These are phyloP conservation scores for Sporothrix globosa DNA, from an alignment of 2,329 filamentous ascomycete genomes.

Conservation along the genomic window DNA sequence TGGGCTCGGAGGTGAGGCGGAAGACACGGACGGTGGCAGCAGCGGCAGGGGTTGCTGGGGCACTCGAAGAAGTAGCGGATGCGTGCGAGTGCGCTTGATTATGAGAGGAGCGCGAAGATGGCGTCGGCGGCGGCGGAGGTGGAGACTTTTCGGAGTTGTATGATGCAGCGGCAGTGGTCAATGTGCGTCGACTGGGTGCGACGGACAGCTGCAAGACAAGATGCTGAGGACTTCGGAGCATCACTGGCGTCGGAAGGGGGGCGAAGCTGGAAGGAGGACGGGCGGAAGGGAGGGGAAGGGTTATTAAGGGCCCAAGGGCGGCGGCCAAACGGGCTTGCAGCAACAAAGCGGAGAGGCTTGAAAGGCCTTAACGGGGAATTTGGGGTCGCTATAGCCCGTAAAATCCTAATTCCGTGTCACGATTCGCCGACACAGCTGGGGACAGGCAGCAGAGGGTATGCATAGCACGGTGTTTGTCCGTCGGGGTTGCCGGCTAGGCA, in stretches of 20 bases:
- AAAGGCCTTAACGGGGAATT: background rate
- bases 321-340: background rate
- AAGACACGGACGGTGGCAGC: slow-evolving; percentile 32
- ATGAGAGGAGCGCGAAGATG: background rate
- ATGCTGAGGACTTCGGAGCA: slow-evolving; percentile 36
- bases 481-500: slow-evolving; percentile 29
- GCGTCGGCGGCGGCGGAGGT: slow-evolving; percentile 15
- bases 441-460: slow-evolving; percentile 30
- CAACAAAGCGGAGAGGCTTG: background rate
- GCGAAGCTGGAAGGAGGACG: background rate
- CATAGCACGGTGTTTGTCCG: slow-evolving; percentile 31
- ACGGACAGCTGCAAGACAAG: slow-evolving; percentile 37
- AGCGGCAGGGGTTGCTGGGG: background rate
- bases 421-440: slow-evolving; percentile 30
- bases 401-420: slow-evolving; percentile 33
- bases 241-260: slow-evolving; percentile 27
- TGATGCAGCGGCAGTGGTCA: slow-evolving; percentile 35
- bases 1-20: slow-evolving; percentile 32
- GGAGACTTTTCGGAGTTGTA: slow-evolving; percentile 32
- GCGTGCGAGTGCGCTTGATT: background rate
- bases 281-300: background rate
- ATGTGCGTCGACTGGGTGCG: slow-evolving; percentile 35
- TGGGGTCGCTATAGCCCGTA: slow-evolving; percentile 20
- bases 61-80: background rate
- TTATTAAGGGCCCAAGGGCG: slow-evolving; percentile 11